Conservation (phyloP, 179 eudicot species). For the Spergularia azorica region DNA sequence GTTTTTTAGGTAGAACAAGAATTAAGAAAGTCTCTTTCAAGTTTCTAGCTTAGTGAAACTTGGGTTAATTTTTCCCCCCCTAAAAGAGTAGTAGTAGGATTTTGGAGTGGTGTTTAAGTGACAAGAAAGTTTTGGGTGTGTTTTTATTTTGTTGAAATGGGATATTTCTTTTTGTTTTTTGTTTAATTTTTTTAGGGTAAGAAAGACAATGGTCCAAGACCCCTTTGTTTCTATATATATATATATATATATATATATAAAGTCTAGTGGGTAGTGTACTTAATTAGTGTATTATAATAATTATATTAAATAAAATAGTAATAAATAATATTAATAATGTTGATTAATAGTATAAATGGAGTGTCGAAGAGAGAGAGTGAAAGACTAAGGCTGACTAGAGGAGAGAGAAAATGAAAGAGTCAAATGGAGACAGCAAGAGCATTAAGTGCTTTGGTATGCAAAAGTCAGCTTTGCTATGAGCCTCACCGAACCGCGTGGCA, state of each 20-base stretch:
- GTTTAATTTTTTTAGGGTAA: constrained; percentile 16
- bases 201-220: constrained; percentile 40
- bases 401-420: constrained; percentile 41
- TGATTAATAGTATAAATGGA: background rate
- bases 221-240: constrained; percentile 19
- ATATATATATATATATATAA: constrained; percentile 29
- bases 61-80: background rate
- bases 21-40: background rate
- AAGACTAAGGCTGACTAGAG: constrained; percentile 34
- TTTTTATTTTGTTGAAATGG: constrained; percentile 6
- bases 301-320: background rate
- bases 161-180: background rate
- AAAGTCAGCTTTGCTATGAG: constrained; percentile 59
- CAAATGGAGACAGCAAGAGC: constrained; percentile 57
- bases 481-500: constrained; percentile 63
- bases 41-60: background rate
- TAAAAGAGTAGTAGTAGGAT: background rate
- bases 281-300: background rate
- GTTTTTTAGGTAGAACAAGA: background rate
- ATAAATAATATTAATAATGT: background rate
- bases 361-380: background rate
- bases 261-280: background rate
- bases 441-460: constrained; percentile 40
- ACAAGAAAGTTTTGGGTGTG: background rate
- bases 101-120: background rate